Conservation (phyloP, 179 eudicot genomes). For the Actinidia polygama region DNA sequence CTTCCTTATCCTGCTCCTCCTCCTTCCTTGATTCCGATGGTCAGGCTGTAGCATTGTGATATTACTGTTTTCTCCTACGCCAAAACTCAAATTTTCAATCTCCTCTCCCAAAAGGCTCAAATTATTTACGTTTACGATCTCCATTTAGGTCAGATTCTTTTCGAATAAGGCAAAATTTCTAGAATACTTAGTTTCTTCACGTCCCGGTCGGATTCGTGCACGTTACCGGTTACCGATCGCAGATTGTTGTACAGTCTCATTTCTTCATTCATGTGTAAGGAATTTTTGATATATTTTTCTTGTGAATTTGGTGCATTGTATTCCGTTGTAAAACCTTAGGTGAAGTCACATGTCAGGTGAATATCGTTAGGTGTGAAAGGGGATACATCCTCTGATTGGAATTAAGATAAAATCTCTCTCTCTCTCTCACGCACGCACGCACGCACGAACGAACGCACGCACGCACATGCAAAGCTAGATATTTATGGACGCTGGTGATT, state of each 20-base stretch:
- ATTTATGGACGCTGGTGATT: no score
- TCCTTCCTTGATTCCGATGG: slow-evolving; percentile 32
- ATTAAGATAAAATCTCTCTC: slow-evolving; percentile 8
- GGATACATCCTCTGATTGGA: slow-evolving; percentile 16
- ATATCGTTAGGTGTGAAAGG: neutral
- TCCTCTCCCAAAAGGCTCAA: neutral
- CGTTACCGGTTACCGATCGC: slow-evolving; percentile 34
- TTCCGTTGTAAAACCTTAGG: slow-evolving; percentile 16
- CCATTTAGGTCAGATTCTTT: slow-evolving; percentile 49
- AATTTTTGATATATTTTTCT: slow-evolving; percentile 43
- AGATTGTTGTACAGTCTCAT: slow-evolving; percentile 55
- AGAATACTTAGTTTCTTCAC: neutral
- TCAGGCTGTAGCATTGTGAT: slow-evolving; percentile 29
- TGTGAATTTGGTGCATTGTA: slow-evolving; percentile 20
- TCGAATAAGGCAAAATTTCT: slow-evolving; percentile 33
- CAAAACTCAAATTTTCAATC: neutral
- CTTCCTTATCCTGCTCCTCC: slow-evolving; percentile 32
- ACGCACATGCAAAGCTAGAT: no score
- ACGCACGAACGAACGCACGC: no score
- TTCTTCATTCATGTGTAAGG: slow-evolving; percentile 63
- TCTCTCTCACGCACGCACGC: neutral
- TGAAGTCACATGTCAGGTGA: neutral
- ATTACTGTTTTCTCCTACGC: neutral
- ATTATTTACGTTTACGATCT: slow-evolving; percentile 13
- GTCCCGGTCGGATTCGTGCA: slow-evolving; percentile 39